Percentiles rank a stretch among this genome's conserved stretches.
Conservation (phyloP, 768 basidiomycete species). For the Leucosporidium scottii region DNA sequence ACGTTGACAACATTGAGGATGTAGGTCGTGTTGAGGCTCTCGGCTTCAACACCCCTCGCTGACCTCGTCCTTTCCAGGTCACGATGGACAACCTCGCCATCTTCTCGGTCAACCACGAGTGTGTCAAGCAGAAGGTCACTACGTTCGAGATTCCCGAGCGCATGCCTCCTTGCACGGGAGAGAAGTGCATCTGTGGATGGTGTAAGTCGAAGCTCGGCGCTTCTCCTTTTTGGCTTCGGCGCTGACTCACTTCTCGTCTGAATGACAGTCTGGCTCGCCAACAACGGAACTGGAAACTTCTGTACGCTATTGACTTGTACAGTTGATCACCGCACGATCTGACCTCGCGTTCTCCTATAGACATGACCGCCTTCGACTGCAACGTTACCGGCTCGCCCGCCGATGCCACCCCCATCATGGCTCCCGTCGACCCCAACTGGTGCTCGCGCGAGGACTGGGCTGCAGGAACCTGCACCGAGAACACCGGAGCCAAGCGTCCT, state of each 20-base stretch:
- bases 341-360: not conserved
- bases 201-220: constrained; percentile 2
- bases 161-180: constrained; percentile 38
- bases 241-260: not conserved
- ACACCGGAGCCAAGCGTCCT: not conserved
- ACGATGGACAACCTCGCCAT: constrained; percentile 38
- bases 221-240: not conserved
- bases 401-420: not conserved
- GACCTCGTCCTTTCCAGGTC: not conserved
- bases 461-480: not conserved
- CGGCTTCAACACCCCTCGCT: too few relatives aligned
- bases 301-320: not conserved
- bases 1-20: constrained; percentile 27
- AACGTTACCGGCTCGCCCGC: not conserved
- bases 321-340: not conserved
- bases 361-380: constrained; percentile 11
- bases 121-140: constrained; percentile 34
- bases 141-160: constrained; percentile 37
- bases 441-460: constrained; percentile 4
- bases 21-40: too few relatives aligned
- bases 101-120: constrained; percentile 38
- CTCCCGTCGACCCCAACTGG: not conserved
- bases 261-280: constrained; percentile 26
- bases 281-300: constrained; percentile 13
- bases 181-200: constrained; percentile 35